Evolutionary conservation across 139 green algal species (phyloP), one percentile per base, ranked within the genome.

Genomic region (Tetratostichococcus sp.): DNA sequence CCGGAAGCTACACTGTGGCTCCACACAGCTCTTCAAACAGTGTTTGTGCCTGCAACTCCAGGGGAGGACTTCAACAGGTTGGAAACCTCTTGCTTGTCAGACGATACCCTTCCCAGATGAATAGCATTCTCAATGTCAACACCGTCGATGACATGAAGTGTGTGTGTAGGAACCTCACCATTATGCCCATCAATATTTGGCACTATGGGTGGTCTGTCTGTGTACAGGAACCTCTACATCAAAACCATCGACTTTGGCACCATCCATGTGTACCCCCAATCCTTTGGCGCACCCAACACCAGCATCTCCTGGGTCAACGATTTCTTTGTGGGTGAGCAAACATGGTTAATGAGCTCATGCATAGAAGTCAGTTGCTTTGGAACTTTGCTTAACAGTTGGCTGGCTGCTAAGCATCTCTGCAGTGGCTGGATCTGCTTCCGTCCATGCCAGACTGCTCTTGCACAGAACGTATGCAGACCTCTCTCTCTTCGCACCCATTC

Each of bases 191-290:
- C n/a, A n/a, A n/a, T n/a, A n/a, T n/a, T n/a, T n/a, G n/a, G n/a
- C n/a, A n/a, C n/a, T n/a, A n/a, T n/a, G n/a, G n/a, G n/a, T n/a
- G n/a, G n/a, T n/a, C n/a, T n/a, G n/a, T n/a, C n/a, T n/a, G n/a
- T n/a, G n/a, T n/a, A 31, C 26, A 35, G 50, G 4, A 75, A 80
- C 67, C 21, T 58, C 1, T 21, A 23, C 30, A 58, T 58, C 42
- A 35, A 32, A 0, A 70, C 43, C 30, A 71, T 80, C 32, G 75
- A 80, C 57, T 80, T 80, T n/a, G 75, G 69, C 16, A 75, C 75
- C 11, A 70, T 75, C 0, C 75, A 80, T 50, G 65, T 75, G 30
- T 80, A 62, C 50, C 50, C 50, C 14, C 4, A 25, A 2, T 30
- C 1, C 30, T 69, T 35, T 69, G 65, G 65, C 3, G 25, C 35